A percentile compares a stretch with the other conserved stretches of the same genome.
Evolutionary conservation across 257 asterid genomes (phyloP).

Genomic region (Solanum etuberosum): DNA sequence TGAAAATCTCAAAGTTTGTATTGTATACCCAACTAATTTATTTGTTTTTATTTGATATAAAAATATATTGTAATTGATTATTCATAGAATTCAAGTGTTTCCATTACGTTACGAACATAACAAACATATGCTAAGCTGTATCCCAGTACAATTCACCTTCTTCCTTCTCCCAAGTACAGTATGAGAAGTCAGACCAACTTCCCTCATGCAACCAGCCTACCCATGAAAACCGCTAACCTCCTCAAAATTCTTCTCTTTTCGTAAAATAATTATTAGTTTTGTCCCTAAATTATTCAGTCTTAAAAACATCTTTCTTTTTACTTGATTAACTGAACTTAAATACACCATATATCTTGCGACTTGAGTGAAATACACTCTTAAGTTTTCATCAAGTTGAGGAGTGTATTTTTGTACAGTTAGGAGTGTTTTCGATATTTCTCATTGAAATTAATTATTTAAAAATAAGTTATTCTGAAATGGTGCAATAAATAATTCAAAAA

Average conservation of each 20-base stretch:
- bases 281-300: no score
- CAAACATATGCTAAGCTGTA: background rate
- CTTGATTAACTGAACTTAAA: no score
- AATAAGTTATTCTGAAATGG: no score
- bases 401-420: no score
- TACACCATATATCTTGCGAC: no score
- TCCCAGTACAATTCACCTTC: background rate
- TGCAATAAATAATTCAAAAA: no score
- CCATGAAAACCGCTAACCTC: background rate
- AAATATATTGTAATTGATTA: background rate
- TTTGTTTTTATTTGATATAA: background rate
- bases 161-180: background rate
- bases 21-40: background rate
- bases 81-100: background rate
- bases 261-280: no score
- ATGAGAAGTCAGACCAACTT: background rate
- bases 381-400: no score
- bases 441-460: no score
- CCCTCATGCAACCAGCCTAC: background rate
- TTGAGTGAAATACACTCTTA: no score
- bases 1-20: slow-evolving; percentile 22
- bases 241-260: background rate
- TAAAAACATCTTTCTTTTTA: no score
- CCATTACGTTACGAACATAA: background rate
- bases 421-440: fast-evolving